A percentile compares a stretch with the other conserved stretches of the same genome.
phyloP scores from a whole-genome alignment of 2,329 filamentous ascomycete species.

The Phyllosticta citriasiana region DNA sequence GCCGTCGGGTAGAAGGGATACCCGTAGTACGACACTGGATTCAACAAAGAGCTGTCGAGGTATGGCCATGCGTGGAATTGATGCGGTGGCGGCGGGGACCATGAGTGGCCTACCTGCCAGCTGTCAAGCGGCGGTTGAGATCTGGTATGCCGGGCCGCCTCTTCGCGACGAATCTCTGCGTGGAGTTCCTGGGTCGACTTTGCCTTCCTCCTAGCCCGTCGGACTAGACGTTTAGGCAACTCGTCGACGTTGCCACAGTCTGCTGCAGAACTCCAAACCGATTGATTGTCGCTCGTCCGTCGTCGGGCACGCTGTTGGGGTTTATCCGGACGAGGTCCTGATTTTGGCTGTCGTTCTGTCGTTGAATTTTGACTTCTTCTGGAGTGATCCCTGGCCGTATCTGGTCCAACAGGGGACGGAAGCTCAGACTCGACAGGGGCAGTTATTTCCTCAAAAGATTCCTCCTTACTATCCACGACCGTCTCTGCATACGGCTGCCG shows the following conservation, averaged over 20 bases:
- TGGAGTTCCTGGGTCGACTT: not conserved
- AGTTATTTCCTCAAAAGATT: not conserved
- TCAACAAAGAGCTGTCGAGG: not conserved
- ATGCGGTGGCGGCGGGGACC: no score
- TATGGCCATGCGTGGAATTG: not conserved
- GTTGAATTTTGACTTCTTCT: no score
- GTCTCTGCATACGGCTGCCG: not conserved
- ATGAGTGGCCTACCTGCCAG: not conserved
- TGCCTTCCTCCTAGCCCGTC: not conserved
- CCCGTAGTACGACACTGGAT: no score
- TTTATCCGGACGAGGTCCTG: not conserved
- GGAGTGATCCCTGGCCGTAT: not conserved
- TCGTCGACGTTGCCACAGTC: not conserved
- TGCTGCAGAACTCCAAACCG: not conserved
- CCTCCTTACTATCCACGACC: not conserved
- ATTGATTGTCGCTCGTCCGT: not conserved
- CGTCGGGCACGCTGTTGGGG: not conserved
- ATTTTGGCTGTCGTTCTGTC: no score
- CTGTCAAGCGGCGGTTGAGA: not conserved
- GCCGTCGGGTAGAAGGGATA: not conserved
- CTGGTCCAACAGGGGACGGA: not conserved
- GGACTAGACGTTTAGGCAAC: not conserved
- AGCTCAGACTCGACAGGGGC: not conserved
- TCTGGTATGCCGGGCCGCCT: not conserved
- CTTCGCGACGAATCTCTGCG: not conserved